These are phyloP conservation scores for Scedosporium apiospermum DNA, from an alignment of 2,329 filamentous ascomycete genomes.

Conservation along the genomic window DNA sequence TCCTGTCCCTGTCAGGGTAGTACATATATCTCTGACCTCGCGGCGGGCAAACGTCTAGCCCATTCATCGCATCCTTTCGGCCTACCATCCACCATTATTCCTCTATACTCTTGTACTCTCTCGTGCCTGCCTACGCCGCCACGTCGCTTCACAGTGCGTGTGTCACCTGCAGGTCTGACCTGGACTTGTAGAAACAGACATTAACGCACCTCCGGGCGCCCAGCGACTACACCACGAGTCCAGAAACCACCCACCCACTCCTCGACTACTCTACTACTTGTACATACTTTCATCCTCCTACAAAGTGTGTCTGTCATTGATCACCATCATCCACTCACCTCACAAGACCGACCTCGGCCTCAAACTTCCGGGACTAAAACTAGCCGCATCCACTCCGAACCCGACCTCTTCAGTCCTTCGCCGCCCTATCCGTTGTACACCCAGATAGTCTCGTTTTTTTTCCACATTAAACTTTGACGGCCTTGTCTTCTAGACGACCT, in stretches of 20 bases:
- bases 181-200: neutral
- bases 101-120: no score
- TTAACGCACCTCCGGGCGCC: neutral
- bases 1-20: neutral
- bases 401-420: neutral
- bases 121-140: neutral
- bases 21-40: neutral
- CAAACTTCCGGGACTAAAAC: neutral
- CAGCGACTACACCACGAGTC: neutral
- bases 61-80: neutral
- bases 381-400: neutral
- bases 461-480: neutral
- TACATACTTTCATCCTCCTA: no score
- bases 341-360: neutral
- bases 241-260: neutral
- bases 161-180: neutral
- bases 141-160: neutral
- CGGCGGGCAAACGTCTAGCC: neutral
- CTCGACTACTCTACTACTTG: neutral
- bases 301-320: no score
- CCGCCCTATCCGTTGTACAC: neutral
- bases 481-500: neutral
- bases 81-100: no score
- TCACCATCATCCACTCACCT: neutral
- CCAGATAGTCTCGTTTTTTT: neutral